Conservation (phyloP, 148 eudicot genomes). For the Dysphania ambrosioides region DNA sequence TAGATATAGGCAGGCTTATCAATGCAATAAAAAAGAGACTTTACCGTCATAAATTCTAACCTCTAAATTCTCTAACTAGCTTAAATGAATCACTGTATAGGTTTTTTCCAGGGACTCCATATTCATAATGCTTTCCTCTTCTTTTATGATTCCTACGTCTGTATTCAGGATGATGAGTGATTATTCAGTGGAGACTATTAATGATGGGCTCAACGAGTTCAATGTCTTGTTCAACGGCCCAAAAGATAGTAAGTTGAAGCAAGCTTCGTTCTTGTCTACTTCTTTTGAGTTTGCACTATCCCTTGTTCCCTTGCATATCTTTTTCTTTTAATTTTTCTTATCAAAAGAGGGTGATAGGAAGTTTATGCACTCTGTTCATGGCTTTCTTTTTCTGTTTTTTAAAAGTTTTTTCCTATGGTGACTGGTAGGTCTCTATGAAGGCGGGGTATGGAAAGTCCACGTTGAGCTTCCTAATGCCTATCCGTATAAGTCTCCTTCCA, state of each 20-base stretch:
- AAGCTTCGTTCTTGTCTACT: background rate
- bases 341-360: background rate
- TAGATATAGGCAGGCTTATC: too few relatives aligned
- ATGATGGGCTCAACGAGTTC: constrained; percentile 72
- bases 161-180: constrained; percentile 93
- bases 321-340: too few relatives aligned
- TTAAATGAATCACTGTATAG: too few relatives aligned
- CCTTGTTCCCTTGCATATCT: too few relatives aligned
- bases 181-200: constrained; percentile 66
- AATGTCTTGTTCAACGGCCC: constrained; percentile 85
- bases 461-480: constrained; percentile 82
- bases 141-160: background rate
- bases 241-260: constrained; percentile 58
- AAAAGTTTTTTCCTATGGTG: constrained; percentile 3
- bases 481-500: constrained; percentile 79
- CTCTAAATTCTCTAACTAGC: too few relatives aligned
- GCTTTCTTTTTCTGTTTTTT: background rate
- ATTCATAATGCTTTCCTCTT: background rate
- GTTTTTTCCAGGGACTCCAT: too few relatives aligned
- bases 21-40: too few relatives aligned
- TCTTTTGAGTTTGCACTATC: background rate
- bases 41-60: too few relatives aligned
- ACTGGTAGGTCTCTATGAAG: constrained; percentile 73
- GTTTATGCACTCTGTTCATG: background rate
- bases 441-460: constrained; percentile 82